These are phyloP conservation scores for Hibiscus trionum DNA, from an alignment of 345 rosid genomes.

Conservation along the genomic window DNA sequence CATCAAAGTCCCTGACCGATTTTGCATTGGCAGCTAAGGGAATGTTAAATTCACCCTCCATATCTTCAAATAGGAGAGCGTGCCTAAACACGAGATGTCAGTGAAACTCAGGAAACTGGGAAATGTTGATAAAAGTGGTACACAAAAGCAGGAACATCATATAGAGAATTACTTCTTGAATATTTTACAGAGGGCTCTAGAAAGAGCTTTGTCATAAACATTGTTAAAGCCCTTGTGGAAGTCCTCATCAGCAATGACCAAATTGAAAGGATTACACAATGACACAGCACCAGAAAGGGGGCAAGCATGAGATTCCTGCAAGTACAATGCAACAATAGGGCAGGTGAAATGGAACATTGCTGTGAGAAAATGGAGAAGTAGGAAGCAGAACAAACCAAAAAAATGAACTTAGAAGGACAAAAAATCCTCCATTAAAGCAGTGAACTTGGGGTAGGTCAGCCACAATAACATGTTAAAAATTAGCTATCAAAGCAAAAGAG, in stretches of 20 bases:
- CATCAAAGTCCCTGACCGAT: conserved; percentile 77
- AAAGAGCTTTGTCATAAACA: conserved; percentile 73
- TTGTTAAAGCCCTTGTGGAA: conserved; percentile 87
- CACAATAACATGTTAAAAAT: background rate
- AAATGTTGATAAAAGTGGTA: conserved; percentile 8
- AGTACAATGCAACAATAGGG: conserved; percentile 10
- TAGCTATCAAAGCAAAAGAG: background rate
- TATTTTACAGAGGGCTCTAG: conserved; percentile 56
- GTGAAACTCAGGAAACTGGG: background rate
- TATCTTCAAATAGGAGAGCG: conserved; percentile 77
- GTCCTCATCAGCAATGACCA: conserved; percentile 84
- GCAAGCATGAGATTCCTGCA: conserved; percentile 63
- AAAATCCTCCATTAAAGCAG: background rate
- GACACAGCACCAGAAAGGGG: conserved; percentile 76
- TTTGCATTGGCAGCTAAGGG: conserved; percentile 62
- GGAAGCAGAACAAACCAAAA: background rate
- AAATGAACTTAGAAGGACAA: background rate
- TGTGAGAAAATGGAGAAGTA: background rate
- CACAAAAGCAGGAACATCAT: conserved; percentile 8
- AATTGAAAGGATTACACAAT: conserved; percentile 89
- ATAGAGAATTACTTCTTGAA: conserved; percentile 49
- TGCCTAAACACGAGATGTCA: conserved; percentile 37
- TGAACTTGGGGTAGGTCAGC: background rate
- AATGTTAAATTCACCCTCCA: conserved; percentile 72
- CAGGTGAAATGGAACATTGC: background rate